Percentiles rank a stretch among this genome's conserved stretches.
These are phyloP conservation scores for Drosera spatulata DNA, from an alignment of 179 eudicot species.

Conservation along the genomic window DNA sequence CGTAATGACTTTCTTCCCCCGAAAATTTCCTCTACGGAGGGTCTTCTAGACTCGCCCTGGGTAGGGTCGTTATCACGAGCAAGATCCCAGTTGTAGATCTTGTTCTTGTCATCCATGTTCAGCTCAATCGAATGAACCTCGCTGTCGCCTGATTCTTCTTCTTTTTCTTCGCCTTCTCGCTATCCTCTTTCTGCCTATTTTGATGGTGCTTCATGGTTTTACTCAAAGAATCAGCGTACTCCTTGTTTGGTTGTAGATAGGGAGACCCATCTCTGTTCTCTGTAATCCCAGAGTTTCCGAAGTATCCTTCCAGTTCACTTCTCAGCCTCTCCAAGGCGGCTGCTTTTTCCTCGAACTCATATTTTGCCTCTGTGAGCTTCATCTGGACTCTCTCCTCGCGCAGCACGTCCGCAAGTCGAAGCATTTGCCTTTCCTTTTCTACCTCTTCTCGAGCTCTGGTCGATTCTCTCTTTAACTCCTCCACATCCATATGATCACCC, in stretches of 20 bases:
- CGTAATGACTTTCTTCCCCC: conserved; percentile 37
- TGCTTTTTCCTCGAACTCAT: conserved; percentile 79
- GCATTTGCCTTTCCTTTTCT: conserved; percentile 82
- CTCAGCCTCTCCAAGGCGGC: conserved; percentile 60
- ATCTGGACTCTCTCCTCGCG: conserved; percentile 92
- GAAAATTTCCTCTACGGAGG: conserved; percentile 32
- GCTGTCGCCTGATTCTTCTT: conserved; percentile 23
- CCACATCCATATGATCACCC: conserved; percentile 58
- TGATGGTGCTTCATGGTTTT: conserved; percentile 16
- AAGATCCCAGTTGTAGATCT: conserved; percentile 28
- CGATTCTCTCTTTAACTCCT: conserved; percentile 50
- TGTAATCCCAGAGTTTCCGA: too few species aligned
- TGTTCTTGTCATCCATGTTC: conserved; percentile 28
- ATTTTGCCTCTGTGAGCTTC: conserved; percentile 80
- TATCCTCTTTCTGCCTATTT: conserved; percentile 14
- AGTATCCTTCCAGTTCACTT: conserved; percentile 23
- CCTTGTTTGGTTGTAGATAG: not conserved
- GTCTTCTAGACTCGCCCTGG: conserved; percentile 23
- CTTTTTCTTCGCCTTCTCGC: conserved; percentile 12
- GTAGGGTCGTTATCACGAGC: conserved; percentile 11
- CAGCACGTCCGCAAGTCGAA: conserved; percentile 74
- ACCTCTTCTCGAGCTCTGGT: conserved; percentile 58
- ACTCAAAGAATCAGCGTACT: conserved; percentile 30
- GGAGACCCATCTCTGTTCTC: not conserved
- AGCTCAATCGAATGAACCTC: conserved; percentile 41